Percentiles rank a stretch among this genome's conserved stretches.
These are phyloP conservation scores for Rhizophora mangle DNA, from an alignment of 345 rosid genomes.

Conservation along the genomic window DNA sequence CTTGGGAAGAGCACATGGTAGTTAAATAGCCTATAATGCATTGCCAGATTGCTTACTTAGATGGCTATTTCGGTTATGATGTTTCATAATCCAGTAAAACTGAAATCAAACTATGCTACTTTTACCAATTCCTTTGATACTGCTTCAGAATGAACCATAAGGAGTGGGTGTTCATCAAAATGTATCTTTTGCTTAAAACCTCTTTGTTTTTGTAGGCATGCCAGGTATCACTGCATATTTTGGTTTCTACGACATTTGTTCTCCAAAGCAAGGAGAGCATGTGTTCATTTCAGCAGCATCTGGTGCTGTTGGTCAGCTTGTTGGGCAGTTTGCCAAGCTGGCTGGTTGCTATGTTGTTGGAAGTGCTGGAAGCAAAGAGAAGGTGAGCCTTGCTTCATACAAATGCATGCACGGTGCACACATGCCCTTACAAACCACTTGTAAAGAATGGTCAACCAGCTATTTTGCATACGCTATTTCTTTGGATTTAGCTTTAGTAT, in stretches of 20 bases:
- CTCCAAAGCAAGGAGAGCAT: slow-evolving; percentile 31
- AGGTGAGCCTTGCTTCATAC: slow-evolving; percentile 7
- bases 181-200: neutral
- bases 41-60: too few relatives aligned
- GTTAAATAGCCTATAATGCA: too few relatives aligned
- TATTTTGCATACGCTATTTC: neutral
- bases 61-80: too few relatives aligned
- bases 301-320: slow-evolving; percentile 38
- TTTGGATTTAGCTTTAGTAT: neutral
- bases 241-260: slow-evolving; percentile 32
- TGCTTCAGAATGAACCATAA: too few relatives aligned
- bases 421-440: neutral
- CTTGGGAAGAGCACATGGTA: too few relatives aligned
- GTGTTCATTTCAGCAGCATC: slow-evolving; percentile 29
- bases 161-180: neutral
- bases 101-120: too few relatives aligned
- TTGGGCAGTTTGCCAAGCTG: slow-evolving; percentile 33
- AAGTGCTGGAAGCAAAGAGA: slow-evolving; percentile 35
- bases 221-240: slow-evolving; percentile 35
- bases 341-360: slow-evolving; percentile 35
- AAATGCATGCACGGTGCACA: neutral
- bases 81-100: too few relatives aligned
- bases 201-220: slow-evolving; percentile 21
- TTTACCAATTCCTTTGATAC: too few relatives aligned
- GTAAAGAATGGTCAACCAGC: neutral